phyloP scores from a whole-genome alignment of 345 rosid species.

The Arabidopsis suecica region DNA sequence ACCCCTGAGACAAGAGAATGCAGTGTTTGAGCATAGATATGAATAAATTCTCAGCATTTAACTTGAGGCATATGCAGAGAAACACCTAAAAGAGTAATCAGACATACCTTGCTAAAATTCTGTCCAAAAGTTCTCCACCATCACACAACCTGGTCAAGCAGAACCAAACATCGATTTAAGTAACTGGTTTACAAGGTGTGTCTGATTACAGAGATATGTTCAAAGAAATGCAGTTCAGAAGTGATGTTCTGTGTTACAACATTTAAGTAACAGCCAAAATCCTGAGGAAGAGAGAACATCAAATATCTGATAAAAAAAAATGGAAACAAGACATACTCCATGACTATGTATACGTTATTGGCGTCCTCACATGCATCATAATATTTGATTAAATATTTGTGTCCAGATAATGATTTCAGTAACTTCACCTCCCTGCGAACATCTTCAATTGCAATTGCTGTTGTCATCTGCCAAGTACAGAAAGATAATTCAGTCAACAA shows the following conservation, averaged over 20 bases:
- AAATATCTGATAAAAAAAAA: constrained; percentile 18
- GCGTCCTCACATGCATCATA: constrained; percentile 87
- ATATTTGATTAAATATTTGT: constrained; percentile 70
- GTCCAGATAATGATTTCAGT: constrained; percentile 77
- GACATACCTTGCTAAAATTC: constrained; percentile 76
- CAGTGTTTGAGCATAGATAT: not conserved
- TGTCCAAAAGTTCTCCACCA: constrained; percentile 87
- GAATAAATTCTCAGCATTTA: not conserved
- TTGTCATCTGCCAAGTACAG: constrained; percentile 73
- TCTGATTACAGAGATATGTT: not conserved
- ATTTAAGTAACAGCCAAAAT: constrained; percentile 10
- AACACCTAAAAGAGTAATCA: not conserved
- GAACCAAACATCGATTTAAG: constrained; percentile 22
- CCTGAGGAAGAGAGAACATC: not conserved
- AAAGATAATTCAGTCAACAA: constrained; percentile 15
- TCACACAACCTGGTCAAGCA: constrained; percentile 69
- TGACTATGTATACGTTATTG: constrained; percentile 84
- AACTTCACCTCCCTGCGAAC: constrained; percentile 90
- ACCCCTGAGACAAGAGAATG: constrained; percentile 53
- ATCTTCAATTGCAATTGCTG: constrained; percentile 88
- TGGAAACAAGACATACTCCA: constrained; percentile 77
- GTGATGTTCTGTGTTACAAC: constrained; percentile 2
- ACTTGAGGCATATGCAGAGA: not conserved
- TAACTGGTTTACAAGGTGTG: not conserved
- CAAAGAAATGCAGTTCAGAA: constrained; percentile 5